These are phyloP conservation scores for Carex scoparia DNA, from an alignment of 176 grass and related monocot genomes.

Conservation along the genomic window DNA sequence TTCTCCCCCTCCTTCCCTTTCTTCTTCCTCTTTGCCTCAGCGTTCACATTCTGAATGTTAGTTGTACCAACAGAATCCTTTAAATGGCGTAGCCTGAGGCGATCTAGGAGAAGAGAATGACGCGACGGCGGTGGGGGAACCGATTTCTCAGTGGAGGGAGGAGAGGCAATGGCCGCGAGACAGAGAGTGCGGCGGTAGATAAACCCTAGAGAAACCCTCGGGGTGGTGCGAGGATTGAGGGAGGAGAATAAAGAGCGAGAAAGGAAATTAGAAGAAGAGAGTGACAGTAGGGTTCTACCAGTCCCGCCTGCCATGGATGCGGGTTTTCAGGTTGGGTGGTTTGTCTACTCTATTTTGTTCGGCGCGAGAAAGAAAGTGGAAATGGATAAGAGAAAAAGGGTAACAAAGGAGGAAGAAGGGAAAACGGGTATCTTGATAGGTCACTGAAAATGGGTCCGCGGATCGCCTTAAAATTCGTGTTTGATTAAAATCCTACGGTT, in stretches of 20 bases:
- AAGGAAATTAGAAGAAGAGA: slow-evolving; percentile 39
- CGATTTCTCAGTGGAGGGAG: slow-evolving; percentile 13
- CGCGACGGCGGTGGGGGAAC: slow-evolving; percentile 28
- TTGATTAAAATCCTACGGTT: too few relatives aligned
- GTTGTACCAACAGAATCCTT: slow-evolving; percentile 38
- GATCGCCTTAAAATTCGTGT: too few relatives aligned
- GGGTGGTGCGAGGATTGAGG: slow-evolving; percentile 18
- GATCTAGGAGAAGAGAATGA: slow-evolving; percentile 78
- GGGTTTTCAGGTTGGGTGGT: slow-evolving; percentile 23
- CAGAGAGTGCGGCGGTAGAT: slow-evolving; percentile 34
- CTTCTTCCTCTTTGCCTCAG: slow-evolving; percentile 16
- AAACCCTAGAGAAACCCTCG: slow-evolving; percentile 29
- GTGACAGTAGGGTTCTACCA: slow-evolving; percentile 38
- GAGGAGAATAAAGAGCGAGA: slow-evolving; percentile 2
- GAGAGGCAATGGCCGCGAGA: slow-evolving; percentile 28
- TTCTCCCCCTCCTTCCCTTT: slow-evolving; percentile 37
- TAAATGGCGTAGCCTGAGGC: slow-evolving; percentile 72
- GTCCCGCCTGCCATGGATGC: slow-evolving; percentile 39
- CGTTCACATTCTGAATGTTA: background rate
- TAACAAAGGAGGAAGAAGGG: slow-evolving; percentile 1
- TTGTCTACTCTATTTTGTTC: background rate
- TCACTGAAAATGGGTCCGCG: too few relatives aligned
- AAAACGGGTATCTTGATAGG: too few relatives aligned
- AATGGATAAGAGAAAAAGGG: background rate
- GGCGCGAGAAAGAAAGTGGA: background rate